Conservation (phyloP, 2,329 filamentous ascomycete species). For the Aspergillus puulaauensis region DNA sequence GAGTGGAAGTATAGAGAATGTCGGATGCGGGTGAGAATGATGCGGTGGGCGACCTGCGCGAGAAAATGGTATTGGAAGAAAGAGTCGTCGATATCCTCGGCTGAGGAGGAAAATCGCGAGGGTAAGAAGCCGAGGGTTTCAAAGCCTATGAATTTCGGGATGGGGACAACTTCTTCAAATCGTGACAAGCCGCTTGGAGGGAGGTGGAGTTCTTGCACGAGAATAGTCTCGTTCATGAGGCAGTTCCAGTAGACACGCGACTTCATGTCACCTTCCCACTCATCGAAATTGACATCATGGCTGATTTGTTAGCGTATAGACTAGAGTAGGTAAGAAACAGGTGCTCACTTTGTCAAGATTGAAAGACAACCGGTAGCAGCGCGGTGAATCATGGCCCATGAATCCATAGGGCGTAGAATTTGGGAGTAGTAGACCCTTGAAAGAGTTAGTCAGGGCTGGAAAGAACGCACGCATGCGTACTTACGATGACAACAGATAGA, state of each 20-base stretch:
- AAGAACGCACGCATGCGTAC: conserved; percentile 6
- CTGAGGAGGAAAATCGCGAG: conserved; percentile 24
- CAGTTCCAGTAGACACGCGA: conserved; percentile 57
- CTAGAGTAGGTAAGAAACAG: background rate
- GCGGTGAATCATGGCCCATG: conserved; percentile 54
- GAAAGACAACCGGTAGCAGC: conserved; percentile 52
- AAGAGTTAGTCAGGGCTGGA: background rate
- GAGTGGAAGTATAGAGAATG: conserved; percentile 52
- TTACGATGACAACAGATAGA: conserved; percentile 51
- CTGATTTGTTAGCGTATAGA: conserved; percentile 17
- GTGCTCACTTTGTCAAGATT: conserved; percentile 45
- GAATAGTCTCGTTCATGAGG: conserved; percentile 56
- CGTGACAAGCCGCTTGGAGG: conserved; percentile 52
- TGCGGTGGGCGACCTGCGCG: conserved; percentile 56
- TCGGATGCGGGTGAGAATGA: conserved; percentile 55
- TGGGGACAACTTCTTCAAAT: conserved; percentile 53
- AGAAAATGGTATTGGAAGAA: conserved; percentile 60
- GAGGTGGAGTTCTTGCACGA: conserved; percentile 55
- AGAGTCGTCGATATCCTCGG: conserved; percentile 49
- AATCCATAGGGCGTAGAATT: conserved; percentile 53
- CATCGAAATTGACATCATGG: conserved; percentile 45
- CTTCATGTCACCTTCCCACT: conserved; percentile 58
- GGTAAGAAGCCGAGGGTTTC: conserved; percentile 35
- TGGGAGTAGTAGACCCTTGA: conserved; percentile 50
- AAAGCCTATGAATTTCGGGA: conserved; percentile 54